Evolutionary conservation across 2,329 filamentous ascomycete genomes (phyloP), one percentile per base, ranked within the genome.

Genomic region (Aspergillus phoenicis): DNA sequence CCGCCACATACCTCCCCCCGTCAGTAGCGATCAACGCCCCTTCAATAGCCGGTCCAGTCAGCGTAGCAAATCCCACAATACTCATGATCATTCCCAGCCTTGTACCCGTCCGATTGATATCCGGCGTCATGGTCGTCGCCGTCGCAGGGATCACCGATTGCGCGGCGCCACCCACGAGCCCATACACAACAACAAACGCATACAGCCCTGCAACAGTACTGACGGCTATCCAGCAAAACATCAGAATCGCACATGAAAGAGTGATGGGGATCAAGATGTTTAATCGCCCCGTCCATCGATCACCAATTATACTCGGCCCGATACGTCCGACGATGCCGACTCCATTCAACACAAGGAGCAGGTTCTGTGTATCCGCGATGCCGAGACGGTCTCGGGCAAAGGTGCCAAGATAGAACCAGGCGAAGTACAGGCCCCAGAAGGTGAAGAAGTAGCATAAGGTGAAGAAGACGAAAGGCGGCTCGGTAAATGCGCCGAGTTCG

Each of bases 191-290:
- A 0, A 78, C 76, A 65, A 81, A 84, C 0, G 71, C 75, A 59
- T 78, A 81, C 0, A 84, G 62, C 0, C 75, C 74, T 7, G 67
- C 63, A 8, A 68, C 58, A 3, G 68, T 72, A 8, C 71, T 62
- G 1, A 89, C 83, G 0, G 78, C 81, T 2, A 81, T 80, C 87
- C 87, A 89, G 56, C 78, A 80, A 65, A 82, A 87, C 36, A 86
- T 72, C 60, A 85, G 74, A 13, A 83, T 70, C 1, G 79, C 78
- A 3, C 83, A 77, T 4, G 80, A 61, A 10, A 81, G 70, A 2
- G 77, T 78, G 53, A 82, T 80, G 81, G 2, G 33, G 5, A 36
- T 36, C 11, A 36, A 13, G 11, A 36, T 11, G 11, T 36, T 36
- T 11, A 36, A 36, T 36, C 11, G 10, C 33, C 33, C 33, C 5